Conservation (phyloP, 371 early-diverging fungal genomes). For the Syncephalis fuscata region DNA sequence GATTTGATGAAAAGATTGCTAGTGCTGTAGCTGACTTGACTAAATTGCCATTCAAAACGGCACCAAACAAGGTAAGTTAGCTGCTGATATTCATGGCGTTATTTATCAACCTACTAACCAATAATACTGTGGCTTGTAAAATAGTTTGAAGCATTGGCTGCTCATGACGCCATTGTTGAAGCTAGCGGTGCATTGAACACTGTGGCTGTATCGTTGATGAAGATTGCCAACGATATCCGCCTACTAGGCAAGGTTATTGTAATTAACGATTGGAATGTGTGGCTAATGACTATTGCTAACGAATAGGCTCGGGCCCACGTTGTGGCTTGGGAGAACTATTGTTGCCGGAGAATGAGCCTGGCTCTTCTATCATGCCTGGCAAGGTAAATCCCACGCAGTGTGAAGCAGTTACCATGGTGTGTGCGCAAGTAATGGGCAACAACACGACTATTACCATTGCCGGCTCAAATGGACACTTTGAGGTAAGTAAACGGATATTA, state of each 20-base stretch:
- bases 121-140: too few relatives aligned
- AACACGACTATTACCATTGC: constrained; percentile 75
- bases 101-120: neutral
- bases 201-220: constrained; percentile 86
- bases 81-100: neutral
- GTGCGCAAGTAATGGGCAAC: constrained; percentile 95
- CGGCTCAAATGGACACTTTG: constrained; percentile 92
- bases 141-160: constrained; percentile 91
- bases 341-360: constrained; percentile 95
- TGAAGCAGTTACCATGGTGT: constrained; percentile 97
- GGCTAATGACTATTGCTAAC: constrained; percentile 3
- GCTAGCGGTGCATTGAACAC: constrained; percentile 84
- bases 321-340: constrained; percentile 89
- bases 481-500: constrained; percentile 14
- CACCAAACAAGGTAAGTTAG: constrained; percentile 67
- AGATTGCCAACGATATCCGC: constrained; percentile 94
- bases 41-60: constrained; percentile 71
- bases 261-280: neutral
- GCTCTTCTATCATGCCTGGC: constrained; percentile 96
- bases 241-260: constrained; percentile 26
- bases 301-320: constrained; percentile 89
- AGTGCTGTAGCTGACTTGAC: constrained; percentile 59
- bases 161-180: constrained; percentile 94
- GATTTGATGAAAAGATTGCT: constrained; percentile 78
- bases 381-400: constrained; percentile 97